A percentile compares a stretch with the other conserved stretches of the same genome.
Conservation (phyloP, 176 grass and related monocot genomes). For the Oryza longistaminata region DNA sequence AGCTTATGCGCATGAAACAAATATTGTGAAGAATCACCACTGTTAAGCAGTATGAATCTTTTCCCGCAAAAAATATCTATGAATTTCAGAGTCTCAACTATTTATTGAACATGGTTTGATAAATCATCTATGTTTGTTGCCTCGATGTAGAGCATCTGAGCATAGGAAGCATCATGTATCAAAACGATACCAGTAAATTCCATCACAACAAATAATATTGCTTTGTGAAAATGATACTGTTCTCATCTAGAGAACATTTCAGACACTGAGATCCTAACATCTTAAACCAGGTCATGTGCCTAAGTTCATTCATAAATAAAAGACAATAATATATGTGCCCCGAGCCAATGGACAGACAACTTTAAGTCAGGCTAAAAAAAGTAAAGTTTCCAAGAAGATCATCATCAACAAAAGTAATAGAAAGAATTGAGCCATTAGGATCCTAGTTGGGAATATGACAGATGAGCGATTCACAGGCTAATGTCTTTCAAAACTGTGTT, state of each 20-base stretch:
- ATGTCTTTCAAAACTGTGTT: neutral
- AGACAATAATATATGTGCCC: neutral
- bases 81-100: neutral
- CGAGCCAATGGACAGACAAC: neutral
- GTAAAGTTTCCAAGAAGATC: neutral
- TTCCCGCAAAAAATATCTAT: neutral
- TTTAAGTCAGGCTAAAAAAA: conserved; percentile 16
- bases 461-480: neutral
- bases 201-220: conserved; percentile 10
- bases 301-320: conserved; percentile 17
- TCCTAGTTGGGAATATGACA: neutral
- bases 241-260: conserved; percentile 7
- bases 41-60: neutral
- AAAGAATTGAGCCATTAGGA: neutral
- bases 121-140: neutral
- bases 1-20: neutral
- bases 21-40: neutral
- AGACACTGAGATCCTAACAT: neutral
- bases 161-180: neutral
- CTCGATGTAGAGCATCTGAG: neutral
- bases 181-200: conserved; percentile 22
- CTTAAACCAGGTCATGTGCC: neutral
- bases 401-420: neutral
- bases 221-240: conserved; percentile 12
- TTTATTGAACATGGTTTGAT: neutral